Conservation (phyloP, 2,329 filamentous ascomycete genomes). For the Mycosphaerella sp. region DNA sequence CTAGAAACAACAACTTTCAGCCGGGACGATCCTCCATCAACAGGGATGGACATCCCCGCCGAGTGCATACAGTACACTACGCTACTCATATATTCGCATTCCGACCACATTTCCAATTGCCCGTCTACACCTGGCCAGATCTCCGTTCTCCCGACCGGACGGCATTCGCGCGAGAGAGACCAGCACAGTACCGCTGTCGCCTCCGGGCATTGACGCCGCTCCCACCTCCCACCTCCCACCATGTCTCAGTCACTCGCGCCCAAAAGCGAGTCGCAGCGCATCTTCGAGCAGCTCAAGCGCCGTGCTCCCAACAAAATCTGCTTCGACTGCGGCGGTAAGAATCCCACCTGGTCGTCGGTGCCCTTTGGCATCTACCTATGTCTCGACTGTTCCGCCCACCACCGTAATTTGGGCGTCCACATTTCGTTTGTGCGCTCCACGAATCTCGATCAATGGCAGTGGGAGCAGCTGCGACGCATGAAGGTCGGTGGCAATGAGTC, state of each 20-base stretch:
- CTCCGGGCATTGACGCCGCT: background rate
- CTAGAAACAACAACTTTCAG: too few relatives aligned
- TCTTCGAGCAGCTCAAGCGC: slow-evolving; percentile 94
- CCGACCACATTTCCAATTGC: too few relatives aligned
- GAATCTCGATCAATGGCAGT: slow-evolving; percentile 98
- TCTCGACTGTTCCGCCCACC: slow-evolving; percentile 93
- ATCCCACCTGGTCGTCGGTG: slow-evolving; percentile 89
- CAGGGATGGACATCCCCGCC: too few relatives aligned
- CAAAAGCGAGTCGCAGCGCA: slow-evolving; percentile 91
- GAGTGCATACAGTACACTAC: too few relatives aligned
- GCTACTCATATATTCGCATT: too few relatives aligned
- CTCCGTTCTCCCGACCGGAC: too few relatives aligned
- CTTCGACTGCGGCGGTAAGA: slow-evolving; percentile 97
- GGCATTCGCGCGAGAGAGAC: too few relatives aligned
- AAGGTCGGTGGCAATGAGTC: slow-evolving; percentile 98
- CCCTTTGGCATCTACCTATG: slow-evolving; percentile 97
- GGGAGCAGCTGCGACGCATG: slow-evolving; percentile 95
- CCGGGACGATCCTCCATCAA: too few relatives aligned
- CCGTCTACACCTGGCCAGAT: too few relatives aligned
- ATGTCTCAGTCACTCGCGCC: slow-evolving; percentile 59
- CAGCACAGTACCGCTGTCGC: background rate
- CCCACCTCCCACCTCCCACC: slow-evolving; percentile 4
- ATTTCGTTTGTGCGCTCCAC: slow-evolving; percentile 99
- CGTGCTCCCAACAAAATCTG: slow-evolving; percentile 98
- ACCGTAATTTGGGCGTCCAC: slow-evolving; percentile 95